A percentile compares a stretch with the other conserved stretches of the same genome.
Evolutionary conservation across 306 rosid genomes (phyloP).

Genomic region (Castanea mollissima): DNA sequence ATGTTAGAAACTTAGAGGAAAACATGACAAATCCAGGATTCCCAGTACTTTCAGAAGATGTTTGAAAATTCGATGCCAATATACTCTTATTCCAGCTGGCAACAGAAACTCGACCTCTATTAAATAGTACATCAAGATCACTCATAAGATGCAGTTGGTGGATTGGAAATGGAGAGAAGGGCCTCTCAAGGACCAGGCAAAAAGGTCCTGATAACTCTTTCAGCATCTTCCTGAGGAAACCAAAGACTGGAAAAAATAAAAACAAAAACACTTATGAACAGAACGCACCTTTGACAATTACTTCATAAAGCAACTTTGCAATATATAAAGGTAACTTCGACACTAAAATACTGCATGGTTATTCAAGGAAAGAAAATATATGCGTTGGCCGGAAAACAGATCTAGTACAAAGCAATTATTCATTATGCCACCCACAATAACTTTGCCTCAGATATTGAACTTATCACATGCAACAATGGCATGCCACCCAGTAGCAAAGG

Average conservation of each 20-base stretch:
- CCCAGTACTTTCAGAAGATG: conserved; percentile 52
- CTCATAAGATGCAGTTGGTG: conserved; percentile 47
- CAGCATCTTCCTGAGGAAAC: conserved; percentile 69
- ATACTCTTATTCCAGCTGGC: conserved; percentile 70
- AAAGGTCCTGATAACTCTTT: conserved; percentile 50
- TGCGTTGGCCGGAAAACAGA: not conserved
- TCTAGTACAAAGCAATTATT: not conserved
- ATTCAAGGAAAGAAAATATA: not conserved
- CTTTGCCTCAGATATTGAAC: not conserved
- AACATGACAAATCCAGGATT: conserved; percentile 67
- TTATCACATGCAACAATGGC: conserved; percentile 7
- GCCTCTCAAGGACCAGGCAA: conserved; percentile 58
- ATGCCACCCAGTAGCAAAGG: not conserved
- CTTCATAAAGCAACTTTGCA: conserved; percentile 11
- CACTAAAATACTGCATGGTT: not conserved
- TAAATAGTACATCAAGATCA: conserved; percentile 65
- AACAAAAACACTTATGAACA: conserved; percentile 56
- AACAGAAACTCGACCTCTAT: conserved; percentile 79
- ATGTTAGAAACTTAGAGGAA: conserved; percentile 68
- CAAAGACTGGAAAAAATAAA: conserved; percentile 66
- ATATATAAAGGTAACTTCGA: not conserved
- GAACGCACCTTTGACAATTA: conserved; percentile 27
- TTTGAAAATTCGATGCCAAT: conserved; percentile 61
- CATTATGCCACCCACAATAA: not conserved
- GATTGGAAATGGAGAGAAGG: conserved; percentile 50